Percentiles rank a stretch among this genome's conserved stretches.
phyloP scores from a whole-genome alignment of 169 alveolate genomes.

The Plasmodium fragile region DNA sequence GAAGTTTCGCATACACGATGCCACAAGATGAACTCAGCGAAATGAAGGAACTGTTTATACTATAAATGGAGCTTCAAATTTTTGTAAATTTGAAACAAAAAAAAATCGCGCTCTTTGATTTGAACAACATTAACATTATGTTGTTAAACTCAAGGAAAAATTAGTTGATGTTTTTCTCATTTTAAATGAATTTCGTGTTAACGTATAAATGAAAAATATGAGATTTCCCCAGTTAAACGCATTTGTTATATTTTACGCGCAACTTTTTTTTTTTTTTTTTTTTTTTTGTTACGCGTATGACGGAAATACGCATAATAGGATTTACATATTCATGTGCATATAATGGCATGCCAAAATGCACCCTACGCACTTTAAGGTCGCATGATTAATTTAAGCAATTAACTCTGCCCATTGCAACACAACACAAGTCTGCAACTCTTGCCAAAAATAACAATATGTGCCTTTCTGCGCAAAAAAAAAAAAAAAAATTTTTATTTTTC shows the following conservation, averaged over 20 bases:
- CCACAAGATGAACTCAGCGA: slow-evolving; percentile 11
- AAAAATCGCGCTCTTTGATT: slow-evolving; percentile 34
- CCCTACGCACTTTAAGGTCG: background rate
- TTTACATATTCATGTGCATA: background rate
- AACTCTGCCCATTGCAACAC: background rate
- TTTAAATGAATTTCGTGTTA: slow-evolving; percentile 10
- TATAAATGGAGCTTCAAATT: slow-evolving; percentile 1
- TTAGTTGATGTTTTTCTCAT: background rate
- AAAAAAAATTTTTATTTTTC: background rate
- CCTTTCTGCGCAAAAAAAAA: background rate
- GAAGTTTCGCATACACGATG: slow-evolving; percentile 19
- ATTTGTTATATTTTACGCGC: background rate
- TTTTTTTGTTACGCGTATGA: background rate
- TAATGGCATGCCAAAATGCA: background rate
- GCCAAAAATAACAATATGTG: background rate
- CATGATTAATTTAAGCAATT: background rate
- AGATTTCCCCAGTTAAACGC: background rate
- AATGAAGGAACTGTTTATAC: slow-evolving; percentile 36
- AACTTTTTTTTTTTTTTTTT: background rate
- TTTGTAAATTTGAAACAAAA: slow-evolving; percentile 38
- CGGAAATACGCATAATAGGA: background rate
- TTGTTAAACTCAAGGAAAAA: background rate
- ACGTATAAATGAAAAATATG: background rate
- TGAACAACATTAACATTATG: background rate
- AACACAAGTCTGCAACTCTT: background rate